Evolutionary conservation across 805 yeast species (phyloP), one percentile per base, ranked within the genome.

Genomic region (Tetrapisispora nanseiensis): DNA sequence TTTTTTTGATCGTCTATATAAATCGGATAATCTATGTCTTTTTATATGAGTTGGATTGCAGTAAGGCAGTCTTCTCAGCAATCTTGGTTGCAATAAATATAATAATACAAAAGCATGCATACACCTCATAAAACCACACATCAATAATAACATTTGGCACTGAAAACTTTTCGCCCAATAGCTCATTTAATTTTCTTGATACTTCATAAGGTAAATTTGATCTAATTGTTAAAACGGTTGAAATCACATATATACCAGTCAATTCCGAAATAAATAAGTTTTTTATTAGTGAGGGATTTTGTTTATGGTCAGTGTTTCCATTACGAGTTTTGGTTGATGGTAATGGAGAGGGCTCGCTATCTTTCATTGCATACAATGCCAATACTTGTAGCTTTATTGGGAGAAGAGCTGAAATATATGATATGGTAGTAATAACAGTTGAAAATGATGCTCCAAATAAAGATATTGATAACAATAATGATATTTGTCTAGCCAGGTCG

Each of bases 371-470:
- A 46, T 51, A 52, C 46, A 58, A 39, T 3, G 62, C 61, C 20
- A 56, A 37, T 5, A 52, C 43, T 29, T 61, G 62, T n/a, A 66
- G 48, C 33, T 59, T 59, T 8, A 61, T 46, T 3, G 72, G 72
- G 7, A 67, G 40, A 31, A 68, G 51, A 12, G 63, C 60, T 30
- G 65, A 55, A 13, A 80, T 59, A 27, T 80, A 79, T 33, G 75
- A 70, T 44, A 81, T 71, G 0, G 89, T 80, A 32, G 71, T 62
- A 37, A 71, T 57, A 1, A 82, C 87, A 42, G 80, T 80, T 21
- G 82, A 77, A 50, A 82, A 70, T 1, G 86, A 78, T 44, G 82
- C 71, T 1, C 75, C 52, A 50, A 82, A 81, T 40, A 82, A 64
- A 13, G 72, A 68, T 10, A 80, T 76, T 1, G 85, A 76, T 13